Conservation (phyloP, 257 asterid genomes). For the Mentha longifolia region DNA sequence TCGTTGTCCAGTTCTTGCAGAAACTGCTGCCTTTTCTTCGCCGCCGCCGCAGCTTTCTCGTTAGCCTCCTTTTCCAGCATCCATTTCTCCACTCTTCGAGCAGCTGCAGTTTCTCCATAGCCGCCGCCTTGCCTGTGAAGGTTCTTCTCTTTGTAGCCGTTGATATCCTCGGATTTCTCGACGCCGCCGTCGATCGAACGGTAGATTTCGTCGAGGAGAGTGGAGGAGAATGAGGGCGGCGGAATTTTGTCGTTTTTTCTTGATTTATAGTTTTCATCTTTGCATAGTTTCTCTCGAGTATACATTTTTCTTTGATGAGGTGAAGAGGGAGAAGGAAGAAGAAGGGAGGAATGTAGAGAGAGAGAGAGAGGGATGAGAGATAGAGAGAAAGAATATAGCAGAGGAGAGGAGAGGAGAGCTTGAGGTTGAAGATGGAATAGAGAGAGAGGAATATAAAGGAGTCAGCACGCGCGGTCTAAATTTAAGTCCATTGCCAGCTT, state of each 20-base stretch:
- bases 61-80: conserved; percentile 46
- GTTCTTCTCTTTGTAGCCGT: conserved; percentile 26
- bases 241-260: conserved; percentile 37
- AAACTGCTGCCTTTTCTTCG: conserved; percentile 25
- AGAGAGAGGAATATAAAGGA: background rate
- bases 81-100: conserved; percentile 63
- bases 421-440: background rate
- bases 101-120: conserved; percentile 39
- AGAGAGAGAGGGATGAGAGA: background rate
- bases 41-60: conserved; percentile 19
- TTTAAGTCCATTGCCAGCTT: conserved; percentile 41
- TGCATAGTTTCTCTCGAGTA: conserved; percentile 35
- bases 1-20: conserved; percentile 49
- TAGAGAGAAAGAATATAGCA: background rate
- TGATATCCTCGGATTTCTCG: conserved; percentile 33
- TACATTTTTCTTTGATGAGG: conserved; percentile 43
- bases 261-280: conserved; percentile 38
- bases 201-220: conserved; percentile 87
- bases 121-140: conserved; percentile 14
- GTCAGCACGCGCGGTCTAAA: conserved; percentile 46
- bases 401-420: too few relatives aligned
- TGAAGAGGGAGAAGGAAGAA: background rate
- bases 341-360: background rate
- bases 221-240: conserved; percentile 75
- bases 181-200: conserved; percentile 72